Base-by-base conservation (phyloP, 2,329 filamentous ascomycete genomes). In the Daldinia sp. region DNA sequence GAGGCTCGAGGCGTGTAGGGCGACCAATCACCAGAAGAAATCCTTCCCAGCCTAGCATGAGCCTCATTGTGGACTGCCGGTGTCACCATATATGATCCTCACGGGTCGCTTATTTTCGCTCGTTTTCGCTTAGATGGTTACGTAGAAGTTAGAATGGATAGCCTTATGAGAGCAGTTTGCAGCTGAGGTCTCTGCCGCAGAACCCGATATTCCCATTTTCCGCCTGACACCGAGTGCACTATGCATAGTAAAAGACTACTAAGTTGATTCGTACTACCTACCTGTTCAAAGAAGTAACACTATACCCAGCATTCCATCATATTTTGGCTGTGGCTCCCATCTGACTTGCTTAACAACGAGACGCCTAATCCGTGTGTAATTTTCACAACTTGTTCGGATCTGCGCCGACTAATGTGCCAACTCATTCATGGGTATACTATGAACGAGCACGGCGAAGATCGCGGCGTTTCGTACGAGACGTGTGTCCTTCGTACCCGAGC, bases 1-100 rank as follows among this genome's bases (percentile, higher is more conserved):
- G 41, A 64, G 58, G 57, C 45, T 66, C 56, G 29, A 63, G 29
- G 39, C 43, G 57, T 60, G 57, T 54, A 58, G 59, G 50, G 43
- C 41, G 47, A 35, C 55, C 57, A 59, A 59, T 52, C 32, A 50
- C 11, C 4, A 35, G 29, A 23, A 17, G 5, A 23, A 9, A 25
- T 11, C 7, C 35, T 19, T 13, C 15, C 19, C 25, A 47, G 45
- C 49, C 48, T 53, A 15, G 34, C 39, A 56, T 57, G 56, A 66
- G 65, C 65, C 65, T 25, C 65, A 63, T 47, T 5, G 6, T 58
- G 6, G 30, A 56, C 55, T 35, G 11, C 32, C 43, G 3, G 65
- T 60, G 37, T 61, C 27, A 63, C 62, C 43, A 23, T 51, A 11
- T 10, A 57, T 32, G n/a, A 37, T 29, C 23, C 19, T 60, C 43